Percentiles rank a stretch among this genome's conserved stretches.
These are phyloP conservation scores for Xylaria sp. DNA, from an alignment of 2,329 filamentous ascomycete species.

Conservation along the genomic window DNA sequence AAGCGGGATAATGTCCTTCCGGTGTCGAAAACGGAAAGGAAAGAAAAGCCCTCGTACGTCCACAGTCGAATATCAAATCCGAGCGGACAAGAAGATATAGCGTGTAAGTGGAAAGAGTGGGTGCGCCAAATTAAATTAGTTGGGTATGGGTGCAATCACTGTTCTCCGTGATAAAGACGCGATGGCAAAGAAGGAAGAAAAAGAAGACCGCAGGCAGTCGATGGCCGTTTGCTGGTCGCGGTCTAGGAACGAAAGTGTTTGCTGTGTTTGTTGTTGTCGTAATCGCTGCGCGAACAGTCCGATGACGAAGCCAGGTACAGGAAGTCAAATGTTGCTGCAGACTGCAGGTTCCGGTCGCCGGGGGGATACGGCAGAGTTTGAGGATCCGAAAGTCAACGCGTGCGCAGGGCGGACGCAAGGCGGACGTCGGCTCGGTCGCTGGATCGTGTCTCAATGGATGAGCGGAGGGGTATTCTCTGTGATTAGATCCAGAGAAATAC, in stretches of 20 bases:
- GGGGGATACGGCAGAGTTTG: conserved; percentile 4
- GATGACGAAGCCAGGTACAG: conserved; percentile 8
- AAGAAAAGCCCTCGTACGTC: conserved; percentile 27
- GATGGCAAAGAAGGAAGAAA: conserved; percentile 18
- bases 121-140: conserved; percentile 31
- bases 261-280: too few species aligned
- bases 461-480: conserved; percentile 37
- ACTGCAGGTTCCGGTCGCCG: conserved; percentile 21
- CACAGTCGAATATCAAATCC: conserved; percentile 42
- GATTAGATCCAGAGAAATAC: conserved; percentile 40
- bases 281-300: conserved; percentile 31
- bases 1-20: conserved; percentile 28
- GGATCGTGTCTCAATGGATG: conserved; percentile 32
- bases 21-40: conserved; percentile 26
- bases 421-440: conserved; percentile 27
- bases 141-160: conserved; percentile 18
- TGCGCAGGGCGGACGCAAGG: conserved; percentile 32
- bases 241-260: conserved; percentile 29
- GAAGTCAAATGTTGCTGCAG: conserved; percentile 9
- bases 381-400: conserved; percentile 24
- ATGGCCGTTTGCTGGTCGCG: conserved; percentile 30
- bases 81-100: conserved; percentile 27
- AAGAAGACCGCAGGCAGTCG: conserved; percentile 26
- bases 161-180: conserved; percentile 14
- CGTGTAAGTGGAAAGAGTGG: conserved; percentile 30